phyloP scores from a whole-genome alignment of 2,329 filamentous ascomycete species.

The Trichoderma citrinoviride region DNA sequence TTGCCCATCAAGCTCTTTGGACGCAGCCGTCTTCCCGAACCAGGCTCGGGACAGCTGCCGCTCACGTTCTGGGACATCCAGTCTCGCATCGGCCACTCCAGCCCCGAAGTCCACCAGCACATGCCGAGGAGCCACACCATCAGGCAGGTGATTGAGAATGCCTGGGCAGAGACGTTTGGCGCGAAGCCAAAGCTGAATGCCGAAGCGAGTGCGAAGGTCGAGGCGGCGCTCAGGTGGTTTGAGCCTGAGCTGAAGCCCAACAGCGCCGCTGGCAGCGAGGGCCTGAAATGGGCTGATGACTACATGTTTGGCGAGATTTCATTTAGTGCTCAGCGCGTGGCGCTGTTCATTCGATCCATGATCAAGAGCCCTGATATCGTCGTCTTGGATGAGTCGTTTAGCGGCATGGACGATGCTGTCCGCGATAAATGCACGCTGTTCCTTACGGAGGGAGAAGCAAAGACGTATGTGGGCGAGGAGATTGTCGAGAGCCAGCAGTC shows the following conservation, averaged over 20 bases:
- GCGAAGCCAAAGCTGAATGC: conserved; percentile 63
- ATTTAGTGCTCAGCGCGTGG: conserved; percentile 79
- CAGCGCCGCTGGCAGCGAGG: conserved; percentile 30
- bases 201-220: conserved; percentile 58
- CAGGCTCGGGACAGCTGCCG: conserved; percentile 62
- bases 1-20: conserved; percentile 86
- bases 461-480: conserved; percentile 37
- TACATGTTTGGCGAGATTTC: conserved; percentile 69
- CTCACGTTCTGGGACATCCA: conserved; percentile 94
- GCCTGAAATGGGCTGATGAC: conserved; percentile 63
- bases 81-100: conserved; percentile 84
- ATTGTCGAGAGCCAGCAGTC: conserved; percentile 48
- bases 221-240: conserved; percentile 74
- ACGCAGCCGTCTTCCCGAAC: conserved; percentile 71
- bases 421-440: conserved; percentile 87
- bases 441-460: conserved; percentile 62
- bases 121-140: conserved; percentile 78
- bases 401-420: conserved; percentile 76
- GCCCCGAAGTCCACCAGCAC: conserved; percentile 89
- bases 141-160: conserved; percentile 73
- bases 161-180: conserved; percentile 86
- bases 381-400: conserved; percentile 84
- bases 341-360: conserved; percentile 78
- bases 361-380: conserved; percentile 79
- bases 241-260: conserved; percentile 69